Evolutionary conservation across 768 basidiomycete genomes (phyloP), one percentile per base, ranked within the genome.

Genomic region (Exidia glandulosa): DNA sequence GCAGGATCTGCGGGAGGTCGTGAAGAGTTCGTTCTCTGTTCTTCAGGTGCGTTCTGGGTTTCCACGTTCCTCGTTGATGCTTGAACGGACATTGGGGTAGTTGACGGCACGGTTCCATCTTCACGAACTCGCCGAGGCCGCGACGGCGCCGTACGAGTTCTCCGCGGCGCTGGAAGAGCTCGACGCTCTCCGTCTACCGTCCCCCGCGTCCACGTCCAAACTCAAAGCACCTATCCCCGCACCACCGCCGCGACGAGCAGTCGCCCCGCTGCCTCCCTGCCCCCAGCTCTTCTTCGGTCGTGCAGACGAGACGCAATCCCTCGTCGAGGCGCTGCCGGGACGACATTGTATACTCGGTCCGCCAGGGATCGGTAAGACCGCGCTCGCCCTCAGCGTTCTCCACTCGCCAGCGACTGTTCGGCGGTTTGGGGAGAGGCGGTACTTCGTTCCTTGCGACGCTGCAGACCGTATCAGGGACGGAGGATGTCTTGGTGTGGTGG

Each of bases 321-420:
- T 45, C 19, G 41, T 45, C 9, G 19, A 45, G 23, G 19, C 23
- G 10, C 9, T 45, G 10, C 16, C 41, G 41, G 5, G 16, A 45
- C 41, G 16, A 6, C 9, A 19, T 45, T 23, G 16, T 60, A 19
- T 32, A 56, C 63, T 70, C 37, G 69, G 69, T 14, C 33, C 58
- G 2, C 76, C 73, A 2, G 75, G 75, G 13, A 74, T 75, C 62
- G 75, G 75, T 14, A 77, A 77, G 63, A 75, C 75, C 2, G 65
- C 73, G 2, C 61, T 71, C 32, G 73, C 76, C 1, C 67, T 74
- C 6, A 69, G 71, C 3, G 68, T 73, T 23, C 66, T 71, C 34
- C 64, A 71, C 32, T 61, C 68, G 31, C 30, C 61, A 19, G 56
- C 57, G 12, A 59, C 73, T 7, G 59, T 63, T 25, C 36, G 62